Evolutionary conservation across 2,329 filamentous ascomycete genomes (phyloP), one percentile per base, ranked within the genome.

Genomic region (Aspergillus sp.): DNA sequence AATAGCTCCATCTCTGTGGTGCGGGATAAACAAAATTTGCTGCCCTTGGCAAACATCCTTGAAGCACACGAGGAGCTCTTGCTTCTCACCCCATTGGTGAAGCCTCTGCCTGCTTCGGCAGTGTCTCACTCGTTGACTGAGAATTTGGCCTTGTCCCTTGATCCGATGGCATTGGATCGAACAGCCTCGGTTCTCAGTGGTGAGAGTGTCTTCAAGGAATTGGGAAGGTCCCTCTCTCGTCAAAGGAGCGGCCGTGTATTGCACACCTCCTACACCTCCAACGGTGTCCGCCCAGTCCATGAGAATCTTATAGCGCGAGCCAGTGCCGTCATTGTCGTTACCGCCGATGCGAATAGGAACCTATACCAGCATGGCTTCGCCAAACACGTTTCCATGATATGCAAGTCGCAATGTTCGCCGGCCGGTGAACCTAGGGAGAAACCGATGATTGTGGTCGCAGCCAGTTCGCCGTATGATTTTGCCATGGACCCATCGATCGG

Each of bases 391-490:
- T 86, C 90, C 9, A 93, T 95, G 85, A 91, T 96, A 68, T 96
- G 90, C 68, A 71, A 68, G 45, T 60, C 68, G 7, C 64, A 71
- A 35, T 62, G 60, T 36, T 62, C 65, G 13, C 50, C 60, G 30
- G 59, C 63, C 27, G 69, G 68, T 2, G 66, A 69, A 35, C 59
- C 60, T 45, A 69, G 73, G 7, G 77, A 93, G 64, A 96, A 95
- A 67, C 88, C 90, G 1, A 71, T 96, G 32, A 83, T 96, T 26
- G 91, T 96, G 4, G 86, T 96, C 6, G 87, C 91, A 1, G 90
- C 95, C 53, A 95, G 90, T 67, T 96, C 90, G 1, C 91, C 91
- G 0, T 97, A 96, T 65, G 91, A 97, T 64, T 97, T 97, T 63
- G 90, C 89, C 36, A 90, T 91, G 79, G 91, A 97, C 59, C 85